Evolutionary conservation across 164 flowering plant species (phyloP).

Genomic region (Cinnamomum chago): DNA sequence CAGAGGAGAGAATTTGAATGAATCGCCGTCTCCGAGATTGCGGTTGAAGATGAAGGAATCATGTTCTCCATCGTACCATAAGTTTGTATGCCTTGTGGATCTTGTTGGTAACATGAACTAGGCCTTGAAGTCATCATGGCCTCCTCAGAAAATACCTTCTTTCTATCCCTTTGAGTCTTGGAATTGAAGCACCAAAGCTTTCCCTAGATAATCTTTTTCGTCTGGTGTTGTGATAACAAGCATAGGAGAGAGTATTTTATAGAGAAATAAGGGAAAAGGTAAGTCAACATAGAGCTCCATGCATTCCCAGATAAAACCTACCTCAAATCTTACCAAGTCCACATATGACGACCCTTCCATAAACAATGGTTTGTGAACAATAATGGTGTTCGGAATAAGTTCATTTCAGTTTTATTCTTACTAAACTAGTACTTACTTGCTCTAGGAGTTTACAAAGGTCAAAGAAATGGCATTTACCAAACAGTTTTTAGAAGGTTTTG

Average conservation of each 20-base stretch:
- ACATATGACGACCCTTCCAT: slow-evolving; percentile 4
- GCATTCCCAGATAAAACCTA: slow-evolving; percentile 20
- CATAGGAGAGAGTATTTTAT: neutral
- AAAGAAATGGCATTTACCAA: no score
- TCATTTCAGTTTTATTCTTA: neutral
- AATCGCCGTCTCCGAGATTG: neutral
- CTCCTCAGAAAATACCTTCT: neutral
- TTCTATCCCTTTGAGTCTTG: neutral
- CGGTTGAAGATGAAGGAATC: slow-evolving; percentile 14
- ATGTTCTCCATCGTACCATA: slow-evolving; percentile 16
- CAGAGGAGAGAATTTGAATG: slow-evolving; percentile 40
- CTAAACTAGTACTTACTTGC: neutral
- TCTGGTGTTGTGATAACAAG: neutral
- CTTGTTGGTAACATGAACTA: slow-evolving; percentile 23
- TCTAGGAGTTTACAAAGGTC: no score
- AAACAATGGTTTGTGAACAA: neutral
- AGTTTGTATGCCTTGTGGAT: slow-evolving; percentile 21
- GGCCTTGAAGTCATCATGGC: slow-evolving; percentile 26
- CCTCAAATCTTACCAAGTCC: slow-evolving; percentile 20
- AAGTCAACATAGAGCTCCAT: slow-evolving; percentile 18
- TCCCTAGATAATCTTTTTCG: neutral
- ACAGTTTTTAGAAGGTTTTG: no score
- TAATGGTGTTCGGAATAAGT: neutral
- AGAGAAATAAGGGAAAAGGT: neutral
- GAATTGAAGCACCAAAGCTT: neutral